phyloP scores from a whole-genome alignment of 306 rosid species.

The Castanea sativa region DNA sequence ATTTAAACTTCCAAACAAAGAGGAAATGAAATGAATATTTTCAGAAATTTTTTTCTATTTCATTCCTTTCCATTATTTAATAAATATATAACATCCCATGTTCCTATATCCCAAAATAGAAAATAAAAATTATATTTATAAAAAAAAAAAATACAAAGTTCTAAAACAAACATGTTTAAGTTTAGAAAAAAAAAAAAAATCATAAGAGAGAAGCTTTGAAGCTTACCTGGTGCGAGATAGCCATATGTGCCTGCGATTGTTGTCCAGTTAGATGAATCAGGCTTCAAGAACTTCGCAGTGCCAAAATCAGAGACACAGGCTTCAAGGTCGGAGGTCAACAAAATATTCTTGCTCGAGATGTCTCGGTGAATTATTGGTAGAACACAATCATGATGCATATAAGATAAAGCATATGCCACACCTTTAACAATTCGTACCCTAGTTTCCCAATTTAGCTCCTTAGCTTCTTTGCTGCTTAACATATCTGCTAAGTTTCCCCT shows the following conservation, averaged over 20 bases:
- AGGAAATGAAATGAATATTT: too few relatives aligned
- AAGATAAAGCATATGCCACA: not conserved
- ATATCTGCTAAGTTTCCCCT: too few relatives aligned
- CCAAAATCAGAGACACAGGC: not conserved
- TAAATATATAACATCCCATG: too few relatives aligned
- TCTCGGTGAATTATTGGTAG: not conserved
- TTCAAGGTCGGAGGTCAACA: not conserved
- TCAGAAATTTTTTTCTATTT: too few relatives aligned
- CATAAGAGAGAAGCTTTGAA: too few relatives aligned
- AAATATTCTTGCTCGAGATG: not conserved
- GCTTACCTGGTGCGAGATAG: not conserved
- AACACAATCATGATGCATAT: not conserved
- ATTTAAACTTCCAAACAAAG: accelerated
- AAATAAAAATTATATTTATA: not conserved
- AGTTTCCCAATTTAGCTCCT: not conserved
- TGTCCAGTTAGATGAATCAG: not conserved
- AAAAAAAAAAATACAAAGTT: not conserved
- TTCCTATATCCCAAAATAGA: not conserved
- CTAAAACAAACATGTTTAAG: too few relatives aligned
- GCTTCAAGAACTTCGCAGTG: not conserved
- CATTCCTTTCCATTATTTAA: too few relatives aligned
- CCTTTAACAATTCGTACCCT: not conserved
- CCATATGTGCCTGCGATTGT: not conserved
- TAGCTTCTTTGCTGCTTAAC: not conserved
- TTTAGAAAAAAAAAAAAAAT: too few relatives aligned